Evolutionary conservation across 2,329 filamentous ascomycete genomes (phyloP).

Genomic region (Phyllosticta ampelicida): DNA sequence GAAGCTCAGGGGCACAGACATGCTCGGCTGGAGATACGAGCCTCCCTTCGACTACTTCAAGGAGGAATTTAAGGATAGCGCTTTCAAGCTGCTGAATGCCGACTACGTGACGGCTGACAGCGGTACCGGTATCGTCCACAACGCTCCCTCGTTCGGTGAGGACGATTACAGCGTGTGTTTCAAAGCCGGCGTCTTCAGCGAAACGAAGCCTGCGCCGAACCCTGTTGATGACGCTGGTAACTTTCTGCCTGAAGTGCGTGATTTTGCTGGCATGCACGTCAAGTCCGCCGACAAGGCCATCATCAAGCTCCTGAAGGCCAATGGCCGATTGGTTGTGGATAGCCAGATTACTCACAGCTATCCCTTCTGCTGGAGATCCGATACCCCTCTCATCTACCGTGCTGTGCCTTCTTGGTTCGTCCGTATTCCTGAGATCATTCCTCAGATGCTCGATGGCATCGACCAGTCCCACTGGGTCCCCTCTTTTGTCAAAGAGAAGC

Average conservation of each 20-base stretch:
- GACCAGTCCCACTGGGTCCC: conserved; percentile 89
- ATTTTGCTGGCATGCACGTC: conserved; percentile 80
- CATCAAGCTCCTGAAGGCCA: conserved; percentile 74
- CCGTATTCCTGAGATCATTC: conserved; percentile 71
- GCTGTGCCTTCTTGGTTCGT: conserved; percentile 95
- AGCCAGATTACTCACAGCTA: conserved; percentile 86
- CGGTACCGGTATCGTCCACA: conserved; percentile 89
- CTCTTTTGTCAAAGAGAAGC: conserved; percentile 76
- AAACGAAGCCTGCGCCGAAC: conserved; percentile 71
- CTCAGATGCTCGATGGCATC: conserved; percentile 83
- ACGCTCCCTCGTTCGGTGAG: conserved; percentile 87
- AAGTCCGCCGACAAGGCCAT: conserved; percentile 89
- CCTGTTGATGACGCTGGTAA: conserved; percentile 77
- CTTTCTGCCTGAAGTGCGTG: conserved; percentile 65
- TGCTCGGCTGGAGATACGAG: conserved; percentile 81
- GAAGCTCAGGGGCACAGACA: conserved; percentile 70
- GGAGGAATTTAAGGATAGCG: conserved; percentile 75
- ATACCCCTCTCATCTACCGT: conserved; percentile 85
- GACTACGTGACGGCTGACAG: conserved; percentile 81
- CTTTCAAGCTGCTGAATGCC: conserved; percentile 72
- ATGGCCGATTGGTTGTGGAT: conserved; percentile 68
- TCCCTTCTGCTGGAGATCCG: conserved; percentile 89
- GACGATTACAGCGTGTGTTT: conserved; percentile 85
- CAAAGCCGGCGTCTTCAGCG: conserved; percentile 64
- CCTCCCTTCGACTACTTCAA: conserved; percentile 86